Evolutionary conservation across 805 yeast genomes (phyloP), one percentile per base, ranked within the genome.

Genomic region (Yarrowia keelungensis): DNA sequence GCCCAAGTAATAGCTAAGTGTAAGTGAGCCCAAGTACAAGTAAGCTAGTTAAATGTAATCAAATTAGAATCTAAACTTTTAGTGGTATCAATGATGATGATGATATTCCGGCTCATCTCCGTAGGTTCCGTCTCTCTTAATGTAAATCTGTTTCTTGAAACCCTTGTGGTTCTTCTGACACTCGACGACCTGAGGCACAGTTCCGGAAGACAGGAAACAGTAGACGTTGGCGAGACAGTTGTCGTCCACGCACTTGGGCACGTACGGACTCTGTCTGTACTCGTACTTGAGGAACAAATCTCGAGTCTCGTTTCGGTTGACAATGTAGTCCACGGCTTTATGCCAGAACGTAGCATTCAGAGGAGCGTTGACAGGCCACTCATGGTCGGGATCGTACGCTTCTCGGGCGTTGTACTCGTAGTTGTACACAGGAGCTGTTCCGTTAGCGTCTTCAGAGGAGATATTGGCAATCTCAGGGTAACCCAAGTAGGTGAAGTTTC

Each of bases 301-400:
- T 51, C 76, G 74, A 42, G 80, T 79, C 70, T 87, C 79, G 53
- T 78, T 76, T 39, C 77, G 74, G 14, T 87, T 83, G 32, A 86
- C 87, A 19, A 72, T 59, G 35, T 59, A 59, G 35, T 59, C 67
- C 14, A 67, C 56, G 10, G 66, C 69, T 42, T 71, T 68, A 72
- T 86, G 85, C 91, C 91, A 88, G 80, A 87, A 88, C 15, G 87
- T 82, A 15, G 87, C 91, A 73, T 87, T 87, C 73, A 88, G 81
- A 11, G 91, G 88, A 16, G 88, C 79, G 11, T 76, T 72, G 7
- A 65, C 70, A n/a, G 90, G 90, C 91, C 91, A 88, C 14, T 82
- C 75, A 11, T 81, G 78, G 2, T 83, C 86, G 75, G 92, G 83
- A 2, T 90, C 85, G 22, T 59, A 59, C 2, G 66, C 66, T 8